Evolutionary conservation across 345 rosid genomes (phyloP).

Genomic region (Populus nigra): DNA sequence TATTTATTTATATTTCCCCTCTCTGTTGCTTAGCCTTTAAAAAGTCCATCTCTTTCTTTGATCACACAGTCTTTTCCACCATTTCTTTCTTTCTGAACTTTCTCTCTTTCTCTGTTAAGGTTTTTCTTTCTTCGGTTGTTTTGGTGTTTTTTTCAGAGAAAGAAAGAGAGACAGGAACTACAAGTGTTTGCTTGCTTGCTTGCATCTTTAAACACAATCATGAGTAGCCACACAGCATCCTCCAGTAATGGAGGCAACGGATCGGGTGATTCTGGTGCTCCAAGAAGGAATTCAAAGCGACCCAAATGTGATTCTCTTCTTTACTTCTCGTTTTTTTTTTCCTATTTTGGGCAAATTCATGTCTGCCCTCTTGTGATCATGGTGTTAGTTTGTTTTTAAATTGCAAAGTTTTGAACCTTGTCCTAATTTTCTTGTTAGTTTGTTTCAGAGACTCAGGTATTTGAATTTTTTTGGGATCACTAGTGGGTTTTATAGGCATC

Average conservation of each 20-base stretch:
- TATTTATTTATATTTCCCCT: neutral
- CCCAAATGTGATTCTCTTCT: slow-evolving; percentile 68
- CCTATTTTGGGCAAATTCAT: neutral
- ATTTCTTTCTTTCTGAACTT: neutral
- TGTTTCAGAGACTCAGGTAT: neutral
- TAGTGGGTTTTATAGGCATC: neutral
- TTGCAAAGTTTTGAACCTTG: neutral
- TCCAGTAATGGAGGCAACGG: slow-evolving; percentile 66
- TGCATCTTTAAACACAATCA: slow-evolving; percentile 2
- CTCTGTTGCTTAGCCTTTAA: neutral
- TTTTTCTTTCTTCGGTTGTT: neutral
- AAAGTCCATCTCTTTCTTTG: neutral
- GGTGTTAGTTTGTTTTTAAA: neutral
- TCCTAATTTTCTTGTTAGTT: neutral
- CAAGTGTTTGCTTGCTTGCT: neutral
- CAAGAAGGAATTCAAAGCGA: slow-evolving; percentile 76
- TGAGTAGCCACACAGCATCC: slow-evolving; percentile 48
- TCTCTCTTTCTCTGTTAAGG: too few relatives aligned
- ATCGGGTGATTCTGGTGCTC: slow-evolving; percentile 76
- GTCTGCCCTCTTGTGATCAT: neutral
- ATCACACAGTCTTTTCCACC: neutral
- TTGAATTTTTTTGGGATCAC: neutral
- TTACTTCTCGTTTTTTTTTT: neutral
- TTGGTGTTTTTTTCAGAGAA: neutral
- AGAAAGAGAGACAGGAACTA: neutral